Percentiles rank a stretch among this genome's conserved stretches.
Conservation (phyloP, 495 filamentous ascomycete genomes). For the Aspergillus cristatus region DNA sequence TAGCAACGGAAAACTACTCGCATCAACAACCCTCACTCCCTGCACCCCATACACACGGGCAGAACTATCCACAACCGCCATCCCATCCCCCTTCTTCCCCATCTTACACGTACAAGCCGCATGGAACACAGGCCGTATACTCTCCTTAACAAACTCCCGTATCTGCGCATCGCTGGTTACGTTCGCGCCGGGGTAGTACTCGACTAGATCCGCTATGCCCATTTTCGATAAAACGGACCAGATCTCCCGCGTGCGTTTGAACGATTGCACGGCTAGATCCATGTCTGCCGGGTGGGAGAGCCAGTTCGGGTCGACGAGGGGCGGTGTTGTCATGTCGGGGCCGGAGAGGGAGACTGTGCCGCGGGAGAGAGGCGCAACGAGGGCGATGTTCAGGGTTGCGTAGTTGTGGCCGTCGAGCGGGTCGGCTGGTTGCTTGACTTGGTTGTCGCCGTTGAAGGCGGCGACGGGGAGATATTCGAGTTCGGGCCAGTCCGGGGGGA, state of each 20-base stretch:
- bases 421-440: conserved; percentile 8
- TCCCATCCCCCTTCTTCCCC: conserved; percentile 30
- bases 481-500: conserved; percentile 49
- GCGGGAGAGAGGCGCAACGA: conserved; percentile 41
- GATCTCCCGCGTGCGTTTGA: conserved; percentile 31
- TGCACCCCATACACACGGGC: conserved; percentile 40
- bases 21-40: conserved; percentile 45
- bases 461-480: conserved; percentile 33
- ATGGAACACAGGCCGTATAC: conserved; percentile 38
- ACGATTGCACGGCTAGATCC: conserved; percentile 33
- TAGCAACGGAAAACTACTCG: conserved; percentile 37
- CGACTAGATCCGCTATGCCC: conserved; percentile 14
- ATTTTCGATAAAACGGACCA: conserved; percentile 13
- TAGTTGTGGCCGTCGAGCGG: conserved; percentile 33
- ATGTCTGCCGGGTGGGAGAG: conserved; percentile 34
- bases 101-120: conserved; percentile 40
- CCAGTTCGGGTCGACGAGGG: conserved; percentile 43
- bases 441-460: conserved; percentile 18
- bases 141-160: conserved; percentile 27
- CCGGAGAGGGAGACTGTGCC: conserved; percentile 42
- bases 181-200: conserved; percentile 32
- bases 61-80: conserved; percentile 42
- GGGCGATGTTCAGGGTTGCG: conserved; percentile 27
- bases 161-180: conserved; percentile 41
- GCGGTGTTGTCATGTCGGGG: conserved; percentile 22